These are phyloP conservation scores for Neopestalotiopsis clavispora DNA, from an alignment of 2,329 filamentous ascomycete genomes.

Conservation along the genomic window DNA sequence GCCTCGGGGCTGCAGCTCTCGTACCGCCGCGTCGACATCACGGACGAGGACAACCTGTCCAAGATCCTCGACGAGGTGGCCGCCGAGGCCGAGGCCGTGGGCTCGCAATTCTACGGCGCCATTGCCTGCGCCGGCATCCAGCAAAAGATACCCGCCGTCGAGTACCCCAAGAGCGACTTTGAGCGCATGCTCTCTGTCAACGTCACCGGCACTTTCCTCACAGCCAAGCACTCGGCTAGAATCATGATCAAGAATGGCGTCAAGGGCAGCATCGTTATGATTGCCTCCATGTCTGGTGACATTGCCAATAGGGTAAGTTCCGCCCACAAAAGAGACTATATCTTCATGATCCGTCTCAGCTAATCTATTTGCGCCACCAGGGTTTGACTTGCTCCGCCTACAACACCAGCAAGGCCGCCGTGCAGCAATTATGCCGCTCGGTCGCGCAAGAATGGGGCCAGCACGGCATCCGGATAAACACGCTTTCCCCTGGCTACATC, in stretches of 20 bases:
- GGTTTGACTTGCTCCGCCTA: constrained; percentile 67
- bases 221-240: constrained; percentile 71
- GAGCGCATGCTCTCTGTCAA: constrained; percentile 73
- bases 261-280: constrained; percentile 54
- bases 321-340: not conserved
- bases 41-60: constrained; percentile 45
- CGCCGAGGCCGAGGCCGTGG: constrained; percentile 34
- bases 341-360: not conserved
- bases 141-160: constrained; percentile 49
- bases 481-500: constrained; percentile 65
- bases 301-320: constrained; percentile 46
- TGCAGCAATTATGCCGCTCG: constrained; percentile 63
- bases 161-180: constrained; percentile 61
- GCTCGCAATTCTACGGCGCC: constrained; percentile 40
- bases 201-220: constrained; percentile 71
- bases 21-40: constrained; percentile 52
- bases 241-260: constrained; percentile 50
- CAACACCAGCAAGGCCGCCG: constrained; percentile 66
- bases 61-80: constrained; percentile 41
- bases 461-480: constrained; percentile 69
- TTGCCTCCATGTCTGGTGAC: constrained; percentile 53
- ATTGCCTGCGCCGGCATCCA: constrained; percentile 56
- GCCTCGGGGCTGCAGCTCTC: constrained; percentile 40
- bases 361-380: constrained; percentile 1
- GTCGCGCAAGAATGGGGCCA: constrained; percentile 67